Base-by-base conservation (phyloP, 1,284 basidiomycete species). In the Pascua sp. region DNA sequence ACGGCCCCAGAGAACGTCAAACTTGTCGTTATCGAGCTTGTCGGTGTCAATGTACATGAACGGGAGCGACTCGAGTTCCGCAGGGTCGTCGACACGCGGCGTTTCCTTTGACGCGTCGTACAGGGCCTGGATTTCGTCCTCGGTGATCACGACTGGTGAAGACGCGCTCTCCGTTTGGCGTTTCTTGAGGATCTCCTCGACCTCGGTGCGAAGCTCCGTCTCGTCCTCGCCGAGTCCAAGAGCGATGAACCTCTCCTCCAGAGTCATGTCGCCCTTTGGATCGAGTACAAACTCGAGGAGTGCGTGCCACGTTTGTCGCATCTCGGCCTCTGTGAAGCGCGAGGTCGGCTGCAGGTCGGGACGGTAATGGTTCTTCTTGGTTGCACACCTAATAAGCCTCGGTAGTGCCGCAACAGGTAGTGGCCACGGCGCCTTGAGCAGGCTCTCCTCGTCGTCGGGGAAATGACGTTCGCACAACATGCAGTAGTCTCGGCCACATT, bases 401-500 rank as follows among this genome's bases (percentile, higher is more conserved):
- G 69, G 66, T 39, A 67, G 66, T 49, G 68, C 71, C 12, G 80
- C 62, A 77, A 80, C 47, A 71, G 66, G 82, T 79, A 51, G 82
- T 69, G 66, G 63, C 68, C 69, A 68, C 74, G 40, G 84, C 69
- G 67, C 67, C 18, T 66, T 48, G 15, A 53, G 56, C 41, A 72
- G 67, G n/a, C 84, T 81, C 46, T 81, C 78, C 4, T 85, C 85
- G 36, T 88, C 77, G 16, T 86, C 84, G 60, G 79, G 78, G 56
- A 96, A 84, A 62, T 84, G 85, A 32, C 82, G 79, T 68, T 85
- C 90, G 72, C 94, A 97, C 54, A 89, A 86, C 1, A 85, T 81
- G 70, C 93, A 97, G 15, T 89, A 86, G 75, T 96, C 94, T 13
- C 90, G 85, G 1, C 91, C 93, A 72, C 93, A 97, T n/a, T 83